Base-by-base conservation (phyloP, 2,329 filamentous ascomycete genomes). In the Fusarium buxicola region DNA sequence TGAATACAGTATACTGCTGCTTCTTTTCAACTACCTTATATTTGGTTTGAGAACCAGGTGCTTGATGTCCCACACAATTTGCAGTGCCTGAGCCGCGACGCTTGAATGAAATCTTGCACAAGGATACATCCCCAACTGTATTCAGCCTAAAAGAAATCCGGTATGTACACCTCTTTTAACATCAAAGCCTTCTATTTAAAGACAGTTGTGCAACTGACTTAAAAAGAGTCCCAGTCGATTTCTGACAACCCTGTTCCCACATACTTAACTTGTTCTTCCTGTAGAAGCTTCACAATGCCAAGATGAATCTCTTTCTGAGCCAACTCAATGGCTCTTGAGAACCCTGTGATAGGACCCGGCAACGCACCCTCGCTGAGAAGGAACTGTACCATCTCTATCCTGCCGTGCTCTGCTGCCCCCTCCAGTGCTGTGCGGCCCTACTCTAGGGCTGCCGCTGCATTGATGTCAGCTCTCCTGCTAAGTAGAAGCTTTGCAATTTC, bases 351-450 rank as follows among this genome's bases (percentile, higher is more conserved):
- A 9, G 15, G 8, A 21, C 38, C 16, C 6, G 56, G 56, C 7
- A 13, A 25, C 1, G 35, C 45, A 2, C 16, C 30, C 27, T 47
- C 15, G 7, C 32, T 30, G 2, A 59, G 56, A 11, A 59, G 51
- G 2, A 47, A 27, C 11, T 24, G 28, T 7, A 47, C 15, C 45
- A 59, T 55, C 7, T 59, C 56, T 12, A 46, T 45, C 25, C 40
- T 50, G n/a, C 56, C 51, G 16, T 55, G 51, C 30, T 59, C 56
- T 1, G 56, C 51, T 5, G 56, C 56, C 1, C 45, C 56, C 25
- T 59, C 56, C 4, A 55, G 27, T 10, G 51, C 56, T 5, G 34
- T 55, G 32, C 51, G 45, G 2, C 56, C 56, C 13, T 51, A 34
- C 1, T 7, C 7, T 1, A 8, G 10, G 1, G 51, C 25, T 13